These are phyloP conservation scores for Collybia sordida DNA, from an alignment of 768 basidiomycete genomes.

Conservation along the genomic window DNA sequence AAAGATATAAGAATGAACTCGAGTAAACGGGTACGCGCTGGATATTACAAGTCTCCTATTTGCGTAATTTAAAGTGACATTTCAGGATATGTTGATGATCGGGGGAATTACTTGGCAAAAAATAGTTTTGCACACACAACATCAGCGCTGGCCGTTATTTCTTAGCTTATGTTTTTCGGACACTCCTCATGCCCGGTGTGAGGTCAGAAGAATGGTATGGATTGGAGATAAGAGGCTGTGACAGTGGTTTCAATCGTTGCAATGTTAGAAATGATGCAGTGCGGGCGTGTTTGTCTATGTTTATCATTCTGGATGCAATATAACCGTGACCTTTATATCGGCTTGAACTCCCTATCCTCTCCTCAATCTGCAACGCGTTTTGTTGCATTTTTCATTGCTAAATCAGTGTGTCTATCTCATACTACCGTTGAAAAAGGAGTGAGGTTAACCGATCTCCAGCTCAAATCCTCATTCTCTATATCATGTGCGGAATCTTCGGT, in stretches of 20 bases:
- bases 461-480: constrained; percentile 2
- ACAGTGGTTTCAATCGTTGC: too few species aligned
- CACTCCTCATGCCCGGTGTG: too few species aligned
- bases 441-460: not conserved
- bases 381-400: not conserved
- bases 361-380: not conserved
- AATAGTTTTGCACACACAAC: too few species aligned
- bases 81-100: too few species aligned
- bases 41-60: too few species aligned
- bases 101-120: too few species aligned
- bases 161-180: too few species aligned
- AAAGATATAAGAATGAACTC: too few species aligned
- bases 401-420: constrained; percentile 10
- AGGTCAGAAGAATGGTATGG: not conserved
- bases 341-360: not conserved
- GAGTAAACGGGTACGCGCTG: too few species aligned
- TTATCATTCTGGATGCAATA: not conserved
- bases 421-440: not conserved
- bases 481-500: constrained; percentile 94
- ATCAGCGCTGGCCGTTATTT: too few species aligned
- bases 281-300: not conserved
- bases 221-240: constrained; percentile 1
- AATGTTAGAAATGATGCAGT: not conserved
- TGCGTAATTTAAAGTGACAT: too few species aligned
- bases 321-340: not conserved